phyloP scores from a whole-genome alignment of 176 grass and related monocot species.

The Panicum miliaceum region DNA sequence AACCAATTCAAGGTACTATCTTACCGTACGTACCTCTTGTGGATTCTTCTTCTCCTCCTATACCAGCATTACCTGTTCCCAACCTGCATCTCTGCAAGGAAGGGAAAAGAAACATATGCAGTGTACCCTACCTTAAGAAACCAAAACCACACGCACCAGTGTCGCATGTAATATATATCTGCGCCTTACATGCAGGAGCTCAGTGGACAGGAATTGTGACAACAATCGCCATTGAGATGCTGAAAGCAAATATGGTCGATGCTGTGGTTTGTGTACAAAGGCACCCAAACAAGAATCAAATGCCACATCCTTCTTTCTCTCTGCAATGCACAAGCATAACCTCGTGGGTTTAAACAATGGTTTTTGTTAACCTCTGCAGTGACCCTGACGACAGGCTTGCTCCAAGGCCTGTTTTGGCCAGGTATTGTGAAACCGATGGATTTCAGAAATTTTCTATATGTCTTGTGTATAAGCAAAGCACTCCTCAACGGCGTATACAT shows the following conservation, averaged over 20 bases:
- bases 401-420: constrained; percentile 87
- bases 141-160: not conserved
- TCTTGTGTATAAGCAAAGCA: not conserved
- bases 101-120: not conserved
- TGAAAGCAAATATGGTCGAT: constrained; percentile 87
- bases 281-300: constrained; percentile 59
- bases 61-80: not conserved
- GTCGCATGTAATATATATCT: not conserved
- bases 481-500: constrained; percentile 15
- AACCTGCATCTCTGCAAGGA: not conserved
- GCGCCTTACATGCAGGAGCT: constrained; percentile 56
- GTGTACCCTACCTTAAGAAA: not conserved
- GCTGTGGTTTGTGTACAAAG: constrained; percentile 97
- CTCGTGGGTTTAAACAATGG: constrained; percentile 27
- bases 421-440: constrained; percentile 41
- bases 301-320: constrained; percentile 28
- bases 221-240: constrained; percentile 94
- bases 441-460: not conserved
- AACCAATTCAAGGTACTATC: constrained; percentile 73
- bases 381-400: constrained; percentile 80
- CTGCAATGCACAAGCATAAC: constrained; percentile 17
- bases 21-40: not conserved
- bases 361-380: constrained; percentile 58
- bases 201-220: constrained; percentile 95
- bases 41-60: not conserved